Evolutionary conservation across 306 rosid genomes (phyloP).

Genomic region (Hippophae rhamnoides): DNA sequence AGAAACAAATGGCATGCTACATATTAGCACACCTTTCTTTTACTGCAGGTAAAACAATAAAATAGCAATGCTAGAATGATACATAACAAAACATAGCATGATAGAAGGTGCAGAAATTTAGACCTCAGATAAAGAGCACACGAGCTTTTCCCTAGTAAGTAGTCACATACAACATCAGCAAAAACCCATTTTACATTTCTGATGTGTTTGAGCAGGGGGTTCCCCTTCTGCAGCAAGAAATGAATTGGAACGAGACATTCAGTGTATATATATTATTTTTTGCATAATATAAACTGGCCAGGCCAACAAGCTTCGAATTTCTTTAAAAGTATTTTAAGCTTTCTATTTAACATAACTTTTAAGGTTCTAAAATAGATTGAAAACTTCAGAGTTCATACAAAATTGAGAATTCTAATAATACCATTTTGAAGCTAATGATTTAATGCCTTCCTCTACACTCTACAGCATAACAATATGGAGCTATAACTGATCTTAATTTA

Average conservation of each 20-base stretch:
- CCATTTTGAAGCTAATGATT: background rate
- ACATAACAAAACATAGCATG: background rate
- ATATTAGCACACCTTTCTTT: background rate
- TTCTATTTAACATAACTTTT: too few species aligned
- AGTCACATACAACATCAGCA: constrained; percentile 89
- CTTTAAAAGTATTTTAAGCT: too few species aligned
- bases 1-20: background rate
- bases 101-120: constrained; percentile 7
- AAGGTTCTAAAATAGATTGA: too few species aligned
- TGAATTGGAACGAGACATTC: background rate
- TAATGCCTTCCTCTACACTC: too few species aligned
- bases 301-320: too few species aligned
- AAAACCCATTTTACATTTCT: constrained; percentile 87
- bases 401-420: too few species aligned
- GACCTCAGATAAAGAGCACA: constrained; percentile 96
- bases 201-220: constrained; percentile 85
- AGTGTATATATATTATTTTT: background rate
- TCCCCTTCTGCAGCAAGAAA: constrained; percentile 58
- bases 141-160: constrained; percentile 76
- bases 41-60: background rate
- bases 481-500: too few species aligned
- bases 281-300: too few species aligned
- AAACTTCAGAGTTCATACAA: too few species aligned
- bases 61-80: background rate
- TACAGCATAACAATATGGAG: too few species aligned